Evolutionary conservation across 805 yeast genomes (phyloP), one percentile per base, ranked within the genome.

Genomic region (Kodamaea nitidulidarum): DNA sequence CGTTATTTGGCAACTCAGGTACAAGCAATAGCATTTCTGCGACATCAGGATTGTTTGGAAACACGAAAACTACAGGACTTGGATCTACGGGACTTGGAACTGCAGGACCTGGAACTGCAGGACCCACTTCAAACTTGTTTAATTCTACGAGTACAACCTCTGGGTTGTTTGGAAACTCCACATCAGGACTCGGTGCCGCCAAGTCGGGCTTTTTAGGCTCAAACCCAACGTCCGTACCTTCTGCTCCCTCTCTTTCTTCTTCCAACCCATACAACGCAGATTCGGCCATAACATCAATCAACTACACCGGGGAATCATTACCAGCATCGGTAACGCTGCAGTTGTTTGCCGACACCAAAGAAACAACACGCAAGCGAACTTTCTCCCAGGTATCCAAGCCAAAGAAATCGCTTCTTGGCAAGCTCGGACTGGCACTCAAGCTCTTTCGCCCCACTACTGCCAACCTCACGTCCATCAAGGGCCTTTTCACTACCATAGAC

Each of bases 341-440:
- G 16, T 35, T 63, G 6, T 58, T 59, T 30, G 44, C 54, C 14
- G 49, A 46, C 10, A 14, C 37, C 9, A 46, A 41, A 25, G 46
- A 43, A 14, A 8, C 44, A 11, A 7, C 48, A 4, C 43, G 46
- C 6, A 50, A 55, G 29, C 49, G 54, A 40, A 36, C 44, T 12
- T 50, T 35, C 48, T 20, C 52, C 42, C 24, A 46, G 31, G 30
- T 35, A 24, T 38, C 27, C 7, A 42, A 39, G 8, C 50, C 50
- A 17, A 54, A 55, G 35, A 49, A 60, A 12, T 52, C 65, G 2
- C 47, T 65, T 28, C 54, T 65, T 22, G 44, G 52, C 2, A 60
- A 54, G 36, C 53, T 65, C 37, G 67, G 69, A 2, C 64, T 57
- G 46, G 60, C 68, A 0, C 59, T 65, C 41, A 58, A 51, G 36